Evolutionary conservation across 2,329 filamentous ascomycete species (phyloP).

Genomic region (Arthrinium phaeospermum): DNA sequence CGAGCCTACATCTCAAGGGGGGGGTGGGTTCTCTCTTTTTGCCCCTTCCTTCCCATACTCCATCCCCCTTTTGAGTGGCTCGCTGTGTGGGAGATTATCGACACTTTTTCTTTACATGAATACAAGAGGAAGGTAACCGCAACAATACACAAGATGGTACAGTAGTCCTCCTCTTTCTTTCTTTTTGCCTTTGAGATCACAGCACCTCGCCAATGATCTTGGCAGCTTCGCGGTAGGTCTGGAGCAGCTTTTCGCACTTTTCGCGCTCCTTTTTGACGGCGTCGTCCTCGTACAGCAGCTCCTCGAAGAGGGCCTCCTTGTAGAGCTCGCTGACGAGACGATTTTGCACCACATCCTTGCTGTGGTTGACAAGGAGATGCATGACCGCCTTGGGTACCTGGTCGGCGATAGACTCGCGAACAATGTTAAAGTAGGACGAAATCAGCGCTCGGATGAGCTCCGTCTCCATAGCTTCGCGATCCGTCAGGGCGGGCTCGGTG

Average conservation of each 20-base stretch:
- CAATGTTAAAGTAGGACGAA: constrained; percentile 98
- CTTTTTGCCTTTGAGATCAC: constrained; percentile 47
- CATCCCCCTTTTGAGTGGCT: background rate
- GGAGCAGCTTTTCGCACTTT: constrained; percentile 95
- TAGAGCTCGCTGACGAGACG: constrained; percentile 94
- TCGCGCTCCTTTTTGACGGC: constrained; percentile 96
- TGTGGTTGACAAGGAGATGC: constrained; percentile 98
- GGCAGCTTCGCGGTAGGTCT: constrained; percentile 95
- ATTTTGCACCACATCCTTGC: constrained; percentile 97
- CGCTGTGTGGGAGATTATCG: constrained; percentile 9
- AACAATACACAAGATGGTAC: constrained; percentile 19
- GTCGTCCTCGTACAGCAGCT: constrained; percentile 96
- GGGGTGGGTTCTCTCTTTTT: background rate
- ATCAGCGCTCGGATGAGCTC: constrained; percentile 96
- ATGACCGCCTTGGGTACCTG: constrained; percentile 99
- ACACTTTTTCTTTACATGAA: constrained; percentile 18
- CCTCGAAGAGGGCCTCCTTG: constrained; percentile 87
- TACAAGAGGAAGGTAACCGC: constrained; percentile 15
- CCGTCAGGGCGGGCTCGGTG: constrained; percentile 86
- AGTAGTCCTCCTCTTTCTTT: background rate
- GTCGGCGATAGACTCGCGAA: constrained; percentile 97
- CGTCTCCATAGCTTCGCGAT: constrained; percentile 95
- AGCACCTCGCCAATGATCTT: constrained; percentile 98
- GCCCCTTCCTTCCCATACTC: constrained; percentile 3
- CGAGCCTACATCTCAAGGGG: constrained; percentile 1